Conservation (phyloP, 2,329 filamentous ascomycete genomes). For the Basipetospora sp. region DNA sequence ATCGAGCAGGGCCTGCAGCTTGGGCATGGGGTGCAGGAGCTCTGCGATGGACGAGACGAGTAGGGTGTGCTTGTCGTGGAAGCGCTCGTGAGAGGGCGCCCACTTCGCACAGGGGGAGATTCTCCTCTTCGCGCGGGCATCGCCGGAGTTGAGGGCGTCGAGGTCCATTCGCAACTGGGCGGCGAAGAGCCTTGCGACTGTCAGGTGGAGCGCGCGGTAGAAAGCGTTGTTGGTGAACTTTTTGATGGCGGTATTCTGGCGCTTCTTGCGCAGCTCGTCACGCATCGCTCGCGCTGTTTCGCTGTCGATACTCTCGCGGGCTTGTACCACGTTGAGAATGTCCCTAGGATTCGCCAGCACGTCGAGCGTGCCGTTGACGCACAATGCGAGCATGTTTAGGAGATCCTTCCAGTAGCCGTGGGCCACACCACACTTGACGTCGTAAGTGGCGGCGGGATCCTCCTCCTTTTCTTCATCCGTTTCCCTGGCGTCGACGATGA, state of each 20-base stretch:
- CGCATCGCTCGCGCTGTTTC: conserved; percentile 10
- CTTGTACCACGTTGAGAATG: conserved; percentile 25
- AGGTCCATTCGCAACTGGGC: conserved; percentile 36
- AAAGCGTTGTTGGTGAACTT: conserved; percentile 28
- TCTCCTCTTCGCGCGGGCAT: conserved; percentile 24
- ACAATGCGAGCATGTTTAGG: conserved; percentile 39
- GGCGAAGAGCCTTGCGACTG: conserved; percentile 40
- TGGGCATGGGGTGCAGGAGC: conserved; percentile 27
- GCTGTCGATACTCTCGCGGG: neutral
- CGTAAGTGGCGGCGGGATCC: conserved; percentile 18
- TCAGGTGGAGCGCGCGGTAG: conserved; percentile 37
- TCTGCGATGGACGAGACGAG: conserved; percentile 44
- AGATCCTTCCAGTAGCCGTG: conserved; percentile 51
- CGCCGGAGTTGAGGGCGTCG: conserved; percentile 22
- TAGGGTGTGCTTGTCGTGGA: conserved; percentile 44
- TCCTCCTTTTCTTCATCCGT: conserved; percentile 8
- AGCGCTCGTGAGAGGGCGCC: conserved; percentile 38
- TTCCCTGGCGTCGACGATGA: conserved; percentile 15
- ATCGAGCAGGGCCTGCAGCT: conserved; percentile 17
- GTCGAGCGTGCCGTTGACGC: conserved; percentile 31
- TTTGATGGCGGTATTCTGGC: conserved; percentile 26
- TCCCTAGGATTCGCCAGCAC: conserved; percentile 23
- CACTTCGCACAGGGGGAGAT: conserved; percentile 47
- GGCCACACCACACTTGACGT: conserved; percentile 27
- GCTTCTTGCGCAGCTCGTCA: conserved; percentile 20